Conservation (phyloP, 768 basidiomycete species). For the Mycena capillaripes region DNA sequence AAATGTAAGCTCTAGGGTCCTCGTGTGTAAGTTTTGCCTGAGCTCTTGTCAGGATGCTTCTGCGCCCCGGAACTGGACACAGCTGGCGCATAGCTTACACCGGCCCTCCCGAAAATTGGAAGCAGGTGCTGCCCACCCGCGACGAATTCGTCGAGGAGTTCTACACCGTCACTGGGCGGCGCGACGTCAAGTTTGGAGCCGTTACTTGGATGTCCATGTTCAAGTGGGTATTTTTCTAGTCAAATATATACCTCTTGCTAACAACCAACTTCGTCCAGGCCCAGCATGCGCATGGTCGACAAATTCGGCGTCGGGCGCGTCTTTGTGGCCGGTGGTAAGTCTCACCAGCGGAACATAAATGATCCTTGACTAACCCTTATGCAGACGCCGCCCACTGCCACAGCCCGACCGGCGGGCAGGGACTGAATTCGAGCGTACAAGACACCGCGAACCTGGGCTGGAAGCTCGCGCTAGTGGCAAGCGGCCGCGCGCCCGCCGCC, state of each 20-base stretch:
- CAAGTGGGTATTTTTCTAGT: slow-evolving; percentile 35
- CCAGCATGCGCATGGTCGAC: slow-evolving; percentile 64
- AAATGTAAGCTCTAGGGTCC: slow-evolving; percentile 22
- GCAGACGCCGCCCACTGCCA: slow-evolving; percentile 65
- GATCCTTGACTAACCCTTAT: neutral
- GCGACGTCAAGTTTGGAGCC: slow-evolving; percentile 48
- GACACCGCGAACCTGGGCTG: slow-evolving; percentile 59
- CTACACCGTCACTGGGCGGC: slow-evolving; percentile 42
- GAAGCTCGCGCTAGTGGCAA: slow-evolving; percentile 59
- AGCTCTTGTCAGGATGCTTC: neutral
- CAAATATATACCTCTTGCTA: slow-evolving; percentile 3
- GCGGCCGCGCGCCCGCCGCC: slow-evolving; percentile 46
- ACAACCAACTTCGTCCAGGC: slow-evolving; percentile 42
- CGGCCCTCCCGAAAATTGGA: slow-evolving; percentile 19
- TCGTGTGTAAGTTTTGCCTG: too few species aligned
- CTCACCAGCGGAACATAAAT: neutral
- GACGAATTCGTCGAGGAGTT: slow-evolving; percentile 47
- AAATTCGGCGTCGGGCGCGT: slow-evolving; percentile 56
- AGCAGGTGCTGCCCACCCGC: slow-evolving; percentile 27
- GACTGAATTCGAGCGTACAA: slow-evolving; percentile 52
- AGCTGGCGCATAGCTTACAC: slow-evolving; percentile 1
- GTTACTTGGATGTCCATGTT: slow-evolving; percentile 43
- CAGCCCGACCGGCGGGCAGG: slow-evolving; percentile 58
- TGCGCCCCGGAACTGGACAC: neutral
- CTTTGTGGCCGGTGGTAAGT: slow-evolving; percentile 62